Base-by-base conservation (phyloP, 371 early-diverging fungal genomes). In the Neoconidiobolus thromboides region DNA sequence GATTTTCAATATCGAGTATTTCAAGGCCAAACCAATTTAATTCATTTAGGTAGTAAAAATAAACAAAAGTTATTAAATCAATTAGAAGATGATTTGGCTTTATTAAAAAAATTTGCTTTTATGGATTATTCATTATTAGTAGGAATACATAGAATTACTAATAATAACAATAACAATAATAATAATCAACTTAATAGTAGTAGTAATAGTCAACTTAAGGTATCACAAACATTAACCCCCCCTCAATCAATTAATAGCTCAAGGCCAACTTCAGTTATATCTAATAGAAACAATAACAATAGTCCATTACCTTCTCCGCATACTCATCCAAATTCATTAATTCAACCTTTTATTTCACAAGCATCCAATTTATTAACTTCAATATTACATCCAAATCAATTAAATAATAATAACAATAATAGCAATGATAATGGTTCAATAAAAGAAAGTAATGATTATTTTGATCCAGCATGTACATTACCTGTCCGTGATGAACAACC, bases 71-170 rank as follows among this genome's bases (percentile, higher is more conserved):
- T 76, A 9, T 54, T 76, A 26, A 38, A 66, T 0, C 76, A 76
- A 59, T 55, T 79, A 40, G 67, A 71, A 48, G 60, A 64, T 3
- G 79, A 79, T 60, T 64, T 73, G 6, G 65, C 61, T 10, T 50
- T 79, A 60, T 64, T 79, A 41, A 68, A 71, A 43, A 64, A 66
- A 48, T 68, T 70, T 61, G 72, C 65, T 43, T 76, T 79, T 42
- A 79, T 79, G 79, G 79, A 79, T 55, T 79, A 79, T 64, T 76
- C 73, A 48, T 14, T 59, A 14, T 47, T 59, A 4, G 48, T 59
- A 42, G 60, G 60, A 42, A 59, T 59, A 7, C 60, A 59, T 26
- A 36, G 60, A 10, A 41, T 50, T 1, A 44, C 57, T 42, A 26
- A 26, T 26, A 26, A 26, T 26, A 26, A 0, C 26, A 26, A 26